Conservation (phyloP, 164 flowering plant species). For the Dillenia turbinata region DNA sequence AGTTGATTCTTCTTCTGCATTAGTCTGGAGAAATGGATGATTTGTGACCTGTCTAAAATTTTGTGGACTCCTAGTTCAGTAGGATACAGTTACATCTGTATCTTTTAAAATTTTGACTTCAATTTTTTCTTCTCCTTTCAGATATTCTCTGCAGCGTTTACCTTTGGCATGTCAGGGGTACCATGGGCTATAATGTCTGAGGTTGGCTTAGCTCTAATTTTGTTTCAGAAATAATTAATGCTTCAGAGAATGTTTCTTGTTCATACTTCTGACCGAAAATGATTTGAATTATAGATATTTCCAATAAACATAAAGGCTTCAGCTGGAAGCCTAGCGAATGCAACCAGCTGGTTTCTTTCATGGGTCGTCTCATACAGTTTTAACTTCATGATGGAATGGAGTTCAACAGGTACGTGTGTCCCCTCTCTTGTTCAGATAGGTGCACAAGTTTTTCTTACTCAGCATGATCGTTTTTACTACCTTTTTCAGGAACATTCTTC, state of each 20-base stretch:
- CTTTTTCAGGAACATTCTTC: conserved; percentile 45
- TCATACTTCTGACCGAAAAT: too few relatives aligned
- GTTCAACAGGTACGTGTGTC: conserved; percentile 37
- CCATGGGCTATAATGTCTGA: conserved; percentile 96
- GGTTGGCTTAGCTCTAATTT: conserved; percentile 23
- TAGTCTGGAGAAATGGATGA: too few relatives aligned
- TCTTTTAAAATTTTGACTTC: too few relatives aligned
- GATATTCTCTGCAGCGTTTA: conserved; percentile 64
- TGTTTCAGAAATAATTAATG: too few relatives aligned
- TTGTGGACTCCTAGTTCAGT: too few relatives aligned
- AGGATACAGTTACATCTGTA: too few relatives aligned
- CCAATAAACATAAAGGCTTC: conserved; percentile 60
- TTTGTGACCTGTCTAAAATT: too few relatives aligned
- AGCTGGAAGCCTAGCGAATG: conserved; percentile 54
- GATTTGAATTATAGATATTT: conserved; percentile 38
- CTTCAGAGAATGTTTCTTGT: neutral
- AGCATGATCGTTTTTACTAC: neutral
- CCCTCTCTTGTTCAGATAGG: neutral
- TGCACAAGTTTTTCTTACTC: neutral
- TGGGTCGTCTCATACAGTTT: conserved; percentile 43
- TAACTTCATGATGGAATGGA: conserved; percentile 57
- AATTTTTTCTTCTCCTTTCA: conserved; percentile 10
- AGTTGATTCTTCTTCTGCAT: too few relatives aligned
- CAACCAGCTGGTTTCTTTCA: conserved; percentile 44
- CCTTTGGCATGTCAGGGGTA: conserved; percentile 78